A percentile compares a stretch with the other conserved stretches of the same genome.
These are phyloP conservation scores for Torulaspora gathmanii DNA, from an alignment of 805 yeast genomes.

Conservation along the genomic window DNA sequence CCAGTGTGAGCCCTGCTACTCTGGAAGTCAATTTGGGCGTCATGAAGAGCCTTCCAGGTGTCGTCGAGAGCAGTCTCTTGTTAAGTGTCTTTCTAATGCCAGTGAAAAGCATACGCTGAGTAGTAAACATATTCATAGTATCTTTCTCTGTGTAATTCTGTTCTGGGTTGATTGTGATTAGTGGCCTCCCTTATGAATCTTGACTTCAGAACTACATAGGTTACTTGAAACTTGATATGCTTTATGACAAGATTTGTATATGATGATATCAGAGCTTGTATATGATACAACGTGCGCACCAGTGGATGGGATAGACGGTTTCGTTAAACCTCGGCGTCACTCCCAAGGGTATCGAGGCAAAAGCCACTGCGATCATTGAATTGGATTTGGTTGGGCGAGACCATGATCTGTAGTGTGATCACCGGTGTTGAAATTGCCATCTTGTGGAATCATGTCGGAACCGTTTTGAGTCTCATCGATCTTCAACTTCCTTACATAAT, in stretches of 20 bases:
- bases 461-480: conserved; percentile 13
- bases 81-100: conserved; percentile 2
- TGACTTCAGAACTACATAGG: not conserved
- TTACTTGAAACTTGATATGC: conserved; percentile 1
- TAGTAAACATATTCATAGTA: conserved; percentile 9
- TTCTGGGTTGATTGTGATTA: not conserved
- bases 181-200: not conserved
- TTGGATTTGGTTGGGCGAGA: not conserved
- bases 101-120: conserved; percentile 9
- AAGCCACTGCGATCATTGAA: not conserved
- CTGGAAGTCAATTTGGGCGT: conserved; percentile 8
- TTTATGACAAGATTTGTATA: not conserved
- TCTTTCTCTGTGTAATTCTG: not conserved
- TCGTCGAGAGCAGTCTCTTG: conserved; percentile 1
- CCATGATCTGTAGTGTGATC: not conserved
- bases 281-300: not conserved
- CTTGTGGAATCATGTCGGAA: not conserved
- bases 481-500: conserved; percentile 43
- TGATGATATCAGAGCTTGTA: not conserved
- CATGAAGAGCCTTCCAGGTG: not conserved
- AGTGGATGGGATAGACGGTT: not conserved
- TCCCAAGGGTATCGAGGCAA: not conserved
- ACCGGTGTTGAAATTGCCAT: not conserved
- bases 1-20: conserved; percentile 11
- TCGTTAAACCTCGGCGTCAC: not conserved